phyloP scores from a whole-genome alignment of 129 eudicot genomes.

The Flaveria sonorensis region DNA sequence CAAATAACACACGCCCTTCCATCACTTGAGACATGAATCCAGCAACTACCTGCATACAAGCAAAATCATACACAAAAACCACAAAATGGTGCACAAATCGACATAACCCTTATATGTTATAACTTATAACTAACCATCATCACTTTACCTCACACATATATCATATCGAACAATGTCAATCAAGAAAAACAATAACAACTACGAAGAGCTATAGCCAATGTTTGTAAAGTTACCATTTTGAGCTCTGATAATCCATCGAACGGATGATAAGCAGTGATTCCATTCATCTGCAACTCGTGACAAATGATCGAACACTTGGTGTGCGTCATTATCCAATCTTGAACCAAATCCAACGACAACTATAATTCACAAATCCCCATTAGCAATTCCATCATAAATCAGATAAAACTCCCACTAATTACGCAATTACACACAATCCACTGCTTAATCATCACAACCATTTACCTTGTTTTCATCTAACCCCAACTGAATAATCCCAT shows the following conservation, averaged over 20 bases:
- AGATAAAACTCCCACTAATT: background rate
- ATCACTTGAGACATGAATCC: constrained; percentile 69
- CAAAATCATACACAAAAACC: constrained; percentile 21
- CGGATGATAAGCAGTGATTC: constrained; percentile 66
- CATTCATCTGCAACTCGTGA: constrained; percentile 46
- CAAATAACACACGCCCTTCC: constrained; percentile 47
- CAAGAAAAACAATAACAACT: background rate
- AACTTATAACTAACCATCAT: background rate
- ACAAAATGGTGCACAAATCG: background rate
- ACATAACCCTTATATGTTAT: background rate
- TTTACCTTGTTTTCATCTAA: constrained; percentile 68
- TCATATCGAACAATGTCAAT: background rate
- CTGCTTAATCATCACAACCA: background rate
- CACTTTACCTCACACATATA: background rate
- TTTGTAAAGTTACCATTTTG: constrained; percentile 52
- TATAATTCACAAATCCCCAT: constrained; percentile 38
- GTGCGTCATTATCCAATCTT: constrained; percentile 67
- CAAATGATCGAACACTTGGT: constrained; percentile 44
- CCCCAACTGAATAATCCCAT: constrained; percentile 76
- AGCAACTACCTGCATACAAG: constrained; percentile 57
- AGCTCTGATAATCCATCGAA: constrained; percentile 67
- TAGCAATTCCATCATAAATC: background rate
- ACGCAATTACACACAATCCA: constrained; percentile 7
- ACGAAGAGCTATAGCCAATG: no score
- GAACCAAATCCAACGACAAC: constrained; percentile 77